Percentiles rank a stretch among this genome's conserved stretches.
Conservation (phyloP, 2,329 filamentous ascomycete species). For the Ophiostoma australiae region DNA sequence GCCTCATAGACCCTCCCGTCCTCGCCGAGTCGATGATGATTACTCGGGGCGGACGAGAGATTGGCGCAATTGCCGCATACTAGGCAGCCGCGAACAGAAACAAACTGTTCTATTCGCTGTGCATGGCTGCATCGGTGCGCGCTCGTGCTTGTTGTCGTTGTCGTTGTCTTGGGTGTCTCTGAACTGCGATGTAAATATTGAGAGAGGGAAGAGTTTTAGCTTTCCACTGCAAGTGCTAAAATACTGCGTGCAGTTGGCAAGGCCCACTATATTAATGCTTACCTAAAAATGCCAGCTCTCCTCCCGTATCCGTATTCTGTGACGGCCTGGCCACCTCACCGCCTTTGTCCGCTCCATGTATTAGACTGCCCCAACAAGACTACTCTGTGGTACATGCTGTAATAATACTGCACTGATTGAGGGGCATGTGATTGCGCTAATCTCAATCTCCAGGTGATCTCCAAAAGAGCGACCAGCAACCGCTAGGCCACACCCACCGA, state of each 20-base stretch:
- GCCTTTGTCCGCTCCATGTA: not conserved
- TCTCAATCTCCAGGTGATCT: not conserved
- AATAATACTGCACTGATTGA: not conserved
- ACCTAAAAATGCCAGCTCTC: not conserved
- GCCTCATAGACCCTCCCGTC: not conserved
- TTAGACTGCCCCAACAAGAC: not conserved
- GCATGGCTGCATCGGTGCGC: not conserved
- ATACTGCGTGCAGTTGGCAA: not conserved
- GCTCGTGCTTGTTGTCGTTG: not conserved
- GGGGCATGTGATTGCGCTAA: constrained; percentile 4
- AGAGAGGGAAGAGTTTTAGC: not conserved
- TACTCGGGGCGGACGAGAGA: not conserved
- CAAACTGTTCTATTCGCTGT: not conserved
- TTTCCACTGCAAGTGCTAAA: not conserved
- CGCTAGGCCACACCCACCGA: not conserved
- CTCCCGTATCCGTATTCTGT: constrained; percentile 6
- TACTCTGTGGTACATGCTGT: not conserved
- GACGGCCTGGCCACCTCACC: not conserved
- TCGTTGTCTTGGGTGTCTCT: not conserved
- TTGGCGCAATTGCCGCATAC: not conserved
- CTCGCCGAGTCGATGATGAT: constrained; percentile 7
- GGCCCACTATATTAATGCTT: not conserved
- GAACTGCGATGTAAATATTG: not conserved
- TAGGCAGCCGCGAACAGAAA: not conserved
- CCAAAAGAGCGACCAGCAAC: not conserved